Percentiles rank a stretch among this genome's conserved stretches.
Evolutionary conservation across 2,329 filamentous ascomycete genomes (phyloP).

Genomic region (Penicillium rolfsii): DNA sequence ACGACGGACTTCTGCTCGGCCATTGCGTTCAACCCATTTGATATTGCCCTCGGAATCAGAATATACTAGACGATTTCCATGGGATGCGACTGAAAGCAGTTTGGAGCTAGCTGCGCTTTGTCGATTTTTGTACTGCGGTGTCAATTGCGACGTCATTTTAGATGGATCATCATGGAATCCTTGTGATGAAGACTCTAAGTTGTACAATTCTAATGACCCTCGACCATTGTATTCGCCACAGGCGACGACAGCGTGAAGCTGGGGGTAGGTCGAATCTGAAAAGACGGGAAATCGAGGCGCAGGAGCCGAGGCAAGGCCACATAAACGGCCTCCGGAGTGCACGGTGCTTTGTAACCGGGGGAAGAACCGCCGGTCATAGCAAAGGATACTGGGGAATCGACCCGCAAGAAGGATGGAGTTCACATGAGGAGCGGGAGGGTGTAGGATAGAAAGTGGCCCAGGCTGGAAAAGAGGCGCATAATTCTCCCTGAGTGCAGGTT

Average conservation of each 20-base stretch:
- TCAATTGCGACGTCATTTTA: constrained; percentile 33
- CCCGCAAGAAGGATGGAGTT: constrained; percentile 88
- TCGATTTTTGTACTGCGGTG: constrained; percentile 68
- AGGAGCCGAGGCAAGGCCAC: constrained; percentile 69
- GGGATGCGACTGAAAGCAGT: constrained; percentile 76
- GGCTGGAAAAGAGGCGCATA: constrained; percentile 79
- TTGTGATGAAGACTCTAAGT: constrained; percentile 37
- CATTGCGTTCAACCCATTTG: constrained; percentile 91
- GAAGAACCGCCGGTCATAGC: constrained; percentile 87
- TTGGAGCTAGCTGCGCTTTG: constrained; percentile 81
- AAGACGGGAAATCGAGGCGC: constrained; percentile 55
- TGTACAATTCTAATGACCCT: constrained; percentile 85
- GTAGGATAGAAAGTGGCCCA: constrained; percentile 79
- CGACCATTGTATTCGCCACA: constrained; percentile 91
- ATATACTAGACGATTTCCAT: constrained; percentile 80
- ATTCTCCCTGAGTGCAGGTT: constrained; percentile 39
- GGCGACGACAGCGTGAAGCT: constrained; percentile 71
- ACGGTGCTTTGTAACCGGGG: constrained; percentile 76
- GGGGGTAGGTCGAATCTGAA: constrained; percentile 48
- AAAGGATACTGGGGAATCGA: constrained; percentile 82
- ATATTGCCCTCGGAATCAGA: constrained; percentile 82
- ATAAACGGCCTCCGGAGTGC: constrained; percentile 80
- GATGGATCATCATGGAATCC: constrained; percentile 31
- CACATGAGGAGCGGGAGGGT: constrained; percentile 66
- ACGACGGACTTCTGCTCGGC: constrained; percentile 57